phyloP scores from a whole-genome alignment of 148 eudicot species.

The Polygonum aviculare region DNA sequence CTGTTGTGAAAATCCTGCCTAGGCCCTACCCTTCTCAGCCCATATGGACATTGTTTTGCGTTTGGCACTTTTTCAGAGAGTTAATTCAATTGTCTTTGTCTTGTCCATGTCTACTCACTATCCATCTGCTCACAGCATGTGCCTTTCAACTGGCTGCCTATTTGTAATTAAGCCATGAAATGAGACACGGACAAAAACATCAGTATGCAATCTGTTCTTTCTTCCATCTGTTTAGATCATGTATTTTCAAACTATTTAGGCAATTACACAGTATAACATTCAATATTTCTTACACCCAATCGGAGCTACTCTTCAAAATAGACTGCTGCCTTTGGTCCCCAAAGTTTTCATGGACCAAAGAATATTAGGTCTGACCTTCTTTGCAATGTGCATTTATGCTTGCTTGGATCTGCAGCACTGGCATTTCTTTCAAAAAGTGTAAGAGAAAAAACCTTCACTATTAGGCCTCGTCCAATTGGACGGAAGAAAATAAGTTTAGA shows the following conservation, averaged over 20 bases:
- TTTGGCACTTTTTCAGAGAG: not conserved
- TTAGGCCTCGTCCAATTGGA: not conserved
- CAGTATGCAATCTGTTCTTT: not conserved
- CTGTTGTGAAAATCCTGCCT: too few species aligned
- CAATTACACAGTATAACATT: not conserved
- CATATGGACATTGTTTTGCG: not conserved
- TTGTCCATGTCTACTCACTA: not conserved
- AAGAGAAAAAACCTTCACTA: not conserved
- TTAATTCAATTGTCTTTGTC: not conserved
- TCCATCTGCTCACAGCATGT: too few species aligned
- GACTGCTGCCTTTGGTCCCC: not conserved
- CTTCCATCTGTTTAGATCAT: not conserved
- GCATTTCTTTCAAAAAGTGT: not conserved
- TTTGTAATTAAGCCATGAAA: not conserved
- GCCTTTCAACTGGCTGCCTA: not conserved
- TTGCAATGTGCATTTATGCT: conserved; percentile 3
- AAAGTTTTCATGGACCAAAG: not conserved
- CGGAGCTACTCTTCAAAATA: not conserved
- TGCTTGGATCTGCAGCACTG: conserved; percentile 7
- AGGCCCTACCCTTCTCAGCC: too few species aligned
- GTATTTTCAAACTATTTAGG: not conserved
- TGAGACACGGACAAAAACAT: not conserved
- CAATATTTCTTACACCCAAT: not conserved
- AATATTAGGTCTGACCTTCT: not conserved
- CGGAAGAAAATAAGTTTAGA: not conserved